Evolutionary conservation across 352 stramenopile species (phyloP).

Genomic region (Phytophthora multivora): DNA sequence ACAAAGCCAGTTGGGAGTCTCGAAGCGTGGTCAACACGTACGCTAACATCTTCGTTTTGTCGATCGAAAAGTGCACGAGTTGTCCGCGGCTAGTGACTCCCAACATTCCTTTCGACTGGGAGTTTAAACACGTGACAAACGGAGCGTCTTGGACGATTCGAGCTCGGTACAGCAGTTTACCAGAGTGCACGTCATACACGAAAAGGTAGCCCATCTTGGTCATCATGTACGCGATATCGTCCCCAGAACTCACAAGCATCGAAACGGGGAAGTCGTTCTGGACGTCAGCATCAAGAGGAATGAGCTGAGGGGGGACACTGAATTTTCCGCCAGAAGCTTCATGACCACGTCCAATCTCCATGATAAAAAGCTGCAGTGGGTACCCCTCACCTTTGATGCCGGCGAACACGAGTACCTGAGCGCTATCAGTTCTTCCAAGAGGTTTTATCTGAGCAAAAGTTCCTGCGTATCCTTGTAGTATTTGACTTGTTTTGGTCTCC

Average conservation of each 20-base stretch:
- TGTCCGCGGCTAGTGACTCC: conserved; percentile 98
- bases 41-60: conserved; percentile 97
- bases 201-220: conserved; percentile 99
- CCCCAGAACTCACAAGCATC: conserved; percentile 91
- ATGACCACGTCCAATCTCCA: conserved; percentile 98
- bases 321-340: conserved; percentile 95
- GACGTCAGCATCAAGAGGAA: conserved; percentile 97
- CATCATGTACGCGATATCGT: conserved; percentile 98
- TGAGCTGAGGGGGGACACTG: conserved; percentile 91
- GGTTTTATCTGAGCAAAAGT: conserved; percentile 97
- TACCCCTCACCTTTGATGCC: conserved; percentile 76
- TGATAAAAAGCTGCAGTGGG: conserved; percentile 94
- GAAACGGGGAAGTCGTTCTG: conserved; percentile 98
- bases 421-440: conserved; percentile 92
- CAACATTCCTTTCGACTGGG: conserved; percentile 95
- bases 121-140: conserved; percentile 93
- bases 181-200: conserved; percentile 99
- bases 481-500: conserved; percentile 99
- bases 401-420: conserved; percentile 88
- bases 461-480: conserved; percentile 96
- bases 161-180: conserved; percentile 98
- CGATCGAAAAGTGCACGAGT: conserved; percentile 97
- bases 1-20: conserved; percentile 96
- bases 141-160: conserved; percentile 98
- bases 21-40: conserved; percentile 98